A percentile compares a stretch with the other conserved stretches of the same genome.
These are phyloP conservation scores for Pseudoperonospora humuli DNA, from an alignment of 352 stramenopile genomes.

Conservation along the genomic window DNA sequence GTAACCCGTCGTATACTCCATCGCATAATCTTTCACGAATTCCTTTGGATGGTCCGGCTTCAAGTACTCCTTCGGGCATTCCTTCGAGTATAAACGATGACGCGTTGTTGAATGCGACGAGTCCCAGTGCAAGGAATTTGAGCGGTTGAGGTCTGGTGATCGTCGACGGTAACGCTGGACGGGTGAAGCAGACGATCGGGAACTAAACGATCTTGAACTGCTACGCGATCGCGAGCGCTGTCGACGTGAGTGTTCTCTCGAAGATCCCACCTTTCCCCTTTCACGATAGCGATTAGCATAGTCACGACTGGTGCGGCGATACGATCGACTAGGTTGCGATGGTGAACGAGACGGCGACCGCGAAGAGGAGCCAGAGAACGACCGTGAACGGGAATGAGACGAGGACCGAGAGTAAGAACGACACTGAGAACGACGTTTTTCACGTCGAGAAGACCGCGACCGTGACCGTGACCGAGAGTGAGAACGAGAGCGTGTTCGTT, in stretches of 20 bases:
- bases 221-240: conserved; percentile 26
- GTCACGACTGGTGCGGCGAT: conserved; percentile 20
- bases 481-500: conserved; percentile 24
- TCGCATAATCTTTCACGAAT: conserved; percentile 13
- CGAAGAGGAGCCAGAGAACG: conserved; percentile 26
- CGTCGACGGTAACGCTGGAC: conserved; percentile 23
- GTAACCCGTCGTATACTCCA: conserved; percentile 11
- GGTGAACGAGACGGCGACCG: conserved; percentile 17
- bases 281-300: conserved; percentile 11
- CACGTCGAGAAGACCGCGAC: conserved; percentile 25
- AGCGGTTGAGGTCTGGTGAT: conserved; percentile 16
- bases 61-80: conserved; percentile 6
- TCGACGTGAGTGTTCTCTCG: conserved; percentile 15
- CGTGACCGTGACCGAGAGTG: conserved; percentile 32
- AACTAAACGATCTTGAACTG: conserved; percentile 36
- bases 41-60: conserved; percentile 7
- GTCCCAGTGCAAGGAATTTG: conserved; percentile 14
- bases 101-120: conserved; percentile 16
- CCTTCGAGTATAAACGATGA: conserved; percentile 19
- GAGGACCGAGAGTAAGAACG: conserved; percentile 32
- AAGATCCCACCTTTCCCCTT: conserved; percentile 11
- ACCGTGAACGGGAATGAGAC: conserved; percentile 37
- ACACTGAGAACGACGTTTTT: conserved; percentile 20
- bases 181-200: conserved; percentile 24
- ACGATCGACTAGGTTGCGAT: conserved; percentile 11